Base-by-base conservation (phyloP, 345 rosid species). In the Aurinia saxatilis region DNA sequence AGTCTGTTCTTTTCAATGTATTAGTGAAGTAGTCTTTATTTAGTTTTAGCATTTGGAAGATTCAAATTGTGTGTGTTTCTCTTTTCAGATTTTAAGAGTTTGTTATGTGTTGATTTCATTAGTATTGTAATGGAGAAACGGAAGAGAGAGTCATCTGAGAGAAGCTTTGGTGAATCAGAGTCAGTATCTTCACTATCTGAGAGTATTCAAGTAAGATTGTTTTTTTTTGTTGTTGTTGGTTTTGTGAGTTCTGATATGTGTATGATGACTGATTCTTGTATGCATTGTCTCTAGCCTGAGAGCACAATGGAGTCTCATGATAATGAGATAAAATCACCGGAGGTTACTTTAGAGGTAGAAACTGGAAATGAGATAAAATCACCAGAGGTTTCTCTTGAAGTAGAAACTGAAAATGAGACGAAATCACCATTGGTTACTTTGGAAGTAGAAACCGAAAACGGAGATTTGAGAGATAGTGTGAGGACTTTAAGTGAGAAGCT, bases 121-220 rank as follows among this genome's bases (percentile, higher is more conserved):
- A 19, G 8, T 41, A 2, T 46, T 46, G 55, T 49, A 18, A 87
- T 91, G 98, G 96, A 91, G 66, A 86, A 88, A 77, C 81, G 87
- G 79, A 84, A 85, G 84, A 83, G 74, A 77, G 86, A 72, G 52
- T 68, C 87, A 49, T 84, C 88, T 23, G n/a, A n/a, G n/a, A n/a
- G n/a, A n/a, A n/a, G n/a, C n/a, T n/a, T n/a, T n/a, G 85, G 89
- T 2, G 86, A 91, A 54, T 85, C 86, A 3, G 95, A 80, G 46
- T 86, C 96, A 1, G 63, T 80, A 31, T 83, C 88, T 65, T 88
- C 90, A 4, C 81, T 63, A 35, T 81, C 91, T 7, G 88, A 83
- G n/a, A n/a, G n/a, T 77, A 84, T 78, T 46, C 98, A 92, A 80
- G 96, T 83, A 52, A 70, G 77, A 66, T 29, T 46, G 5, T 0